Percentiles rank a stretch among this genome's conserved stretches.
These are phyloP conservation scores for Stemphylium beticola DNA, from an alignment of 2,329 filamentous ascomycete genomes.

Conservation along the genomic window DNA sequence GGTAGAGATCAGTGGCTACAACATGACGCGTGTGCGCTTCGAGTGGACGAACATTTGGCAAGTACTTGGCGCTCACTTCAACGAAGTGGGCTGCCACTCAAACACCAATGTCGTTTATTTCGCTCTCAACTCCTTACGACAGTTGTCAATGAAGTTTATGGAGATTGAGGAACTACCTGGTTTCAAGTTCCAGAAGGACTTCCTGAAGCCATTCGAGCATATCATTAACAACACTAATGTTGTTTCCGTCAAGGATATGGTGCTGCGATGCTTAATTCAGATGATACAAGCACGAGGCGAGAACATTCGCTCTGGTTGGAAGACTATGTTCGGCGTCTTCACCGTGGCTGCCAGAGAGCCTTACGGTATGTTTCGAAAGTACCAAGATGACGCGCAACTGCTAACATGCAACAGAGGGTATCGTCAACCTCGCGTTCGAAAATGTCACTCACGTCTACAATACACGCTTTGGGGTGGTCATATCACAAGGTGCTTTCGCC, in stretches of 20 bases:
- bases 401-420: slow-evolving; percentile 68
- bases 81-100: slow-evolving; percentile 92
- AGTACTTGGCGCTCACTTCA: slow-evolving; percentile 97
- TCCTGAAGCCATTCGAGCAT: slow-evolving; percentile 97
- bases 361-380: slow-evolving; percentile 61
- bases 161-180: slow-evolving; percentile 96
- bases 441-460: slow-evolving; percentile 97
- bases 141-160: slow-evolving; percentile 98
- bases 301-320: slow-evolving; percentile 97
- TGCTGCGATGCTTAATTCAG: slow-evolving; percentile 92
- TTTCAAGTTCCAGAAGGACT: slow-evolving; percentile 99
- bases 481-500: slow-evolving; percentile 94
- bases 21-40: slow-evolving; percentile 97
- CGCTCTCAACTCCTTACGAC: slow-evolving; percentile 90
- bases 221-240: slow-evolving; percentile 93
- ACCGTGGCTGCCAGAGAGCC: slow-evolving; percentile 92
- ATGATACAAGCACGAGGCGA: slow-evolving; percentile 98
- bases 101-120: slow-evolving; percentile 99
- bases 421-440: slow-evolving; percentile 96
- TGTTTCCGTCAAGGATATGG: slow-evolving; percentile 95
- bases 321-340: slow-evolving; percentile 99
- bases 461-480: slow-evolving; percentile 92
- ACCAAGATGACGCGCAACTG: not conserved
- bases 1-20: slow-evolving; percentile 99
- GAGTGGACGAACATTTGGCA: slow-evolving; percentile 99